Base-by-base conservation (phyloP, 1,284 basidiomycete genomes). In the Gomphus sp. region DNA sequence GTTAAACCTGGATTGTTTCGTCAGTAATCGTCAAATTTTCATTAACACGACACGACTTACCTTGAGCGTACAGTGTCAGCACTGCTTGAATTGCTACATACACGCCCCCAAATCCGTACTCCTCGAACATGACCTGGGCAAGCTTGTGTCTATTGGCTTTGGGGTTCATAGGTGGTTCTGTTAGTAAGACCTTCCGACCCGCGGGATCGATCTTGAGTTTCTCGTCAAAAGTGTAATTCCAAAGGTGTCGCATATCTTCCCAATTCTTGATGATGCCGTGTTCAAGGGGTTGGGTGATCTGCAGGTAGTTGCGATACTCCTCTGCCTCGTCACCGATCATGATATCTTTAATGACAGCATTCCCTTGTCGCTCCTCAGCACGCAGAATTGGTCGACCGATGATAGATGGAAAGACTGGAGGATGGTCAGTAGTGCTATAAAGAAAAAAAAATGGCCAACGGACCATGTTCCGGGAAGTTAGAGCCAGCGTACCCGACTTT, bases 151-250 rank as follows among this genome's bases (percentile, higher is more conserved):
- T 76, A 73, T 99, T 99, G 64, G 75, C 85, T 70, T 89, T 93
- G 4, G 97, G 97, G 74, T 99, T 99, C 96, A 99, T 98, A 47
- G 96, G 97, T n/a, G 97, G 97, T 72, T 99, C 97, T 0, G 97
- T 99, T 66, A 99, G 80, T 60, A 99, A 74, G 51, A 99, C 82
- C 76, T 98, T 99, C 65, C 85, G 80, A 1, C 93, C 97, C 51
- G 79, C 78, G 28, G 95, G 87, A 69, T 98, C 89, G 65, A 98
- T 80, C 66, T 84, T 81, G 61, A 99, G 82, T 76, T 99, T 99
- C 74, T 98, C 91, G 69, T 93, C 80, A 72, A 99, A 99, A 2
- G 96, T 99, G 72, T 99, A 98, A 74, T 99, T 87, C 97, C 96
- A 99, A 12, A 99, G 79, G 68, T 94, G 85, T 69, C 89, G 88